Conservation (phyloP, 2,329 filamentous ascomycete genomes). For the Fonsecaea monophora region DNA sequence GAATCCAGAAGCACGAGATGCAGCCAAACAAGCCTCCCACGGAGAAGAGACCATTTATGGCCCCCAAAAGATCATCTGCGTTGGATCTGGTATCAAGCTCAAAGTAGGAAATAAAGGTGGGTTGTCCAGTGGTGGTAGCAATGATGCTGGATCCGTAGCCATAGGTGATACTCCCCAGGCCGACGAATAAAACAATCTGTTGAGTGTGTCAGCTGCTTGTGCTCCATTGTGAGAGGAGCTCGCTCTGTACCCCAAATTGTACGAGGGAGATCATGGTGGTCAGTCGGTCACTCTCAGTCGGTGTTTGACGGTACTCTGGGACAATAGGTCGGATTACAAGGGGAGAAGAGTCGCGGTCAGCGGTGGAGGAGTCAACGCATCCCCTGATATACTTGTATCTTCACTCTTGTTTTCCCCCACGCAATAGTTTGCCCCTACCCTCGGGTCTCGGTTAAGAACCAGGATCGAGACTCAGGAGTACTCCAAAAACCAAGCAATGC, state of each 20-base stretch:
- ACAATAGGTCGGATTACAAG: background rate
- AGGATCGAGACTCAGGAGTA: background rate
- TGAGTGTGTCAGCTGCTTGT: background rate
- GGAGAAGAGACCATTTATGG: conserved; percentile 21
- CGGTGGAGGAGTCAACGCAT: background rate
- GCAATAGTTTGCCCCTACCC: background rate
- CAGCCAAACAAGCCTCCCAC: conserved; percentile 38
- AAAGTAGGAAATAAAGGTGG: conserved; percentile 49
- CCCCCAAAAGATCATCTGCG: conserved; percentile 49
- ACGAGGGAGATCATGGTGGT: background rate
- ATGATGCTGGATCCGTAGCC: conserved; percentile 47
- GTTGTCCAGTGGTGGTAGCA: conserved; percentile 54
- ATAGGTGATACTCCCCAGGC: conserved; percentile 27
- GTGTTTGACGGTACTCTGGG: background rate
- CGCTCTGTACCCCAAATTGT: background rate
- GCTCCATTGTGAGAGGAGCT: background rate
- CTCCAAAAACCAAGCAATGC: background rate
- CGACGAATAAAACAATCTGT: conserved; percentile 8
- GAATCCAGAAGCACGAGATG: conserved; percentile 46
- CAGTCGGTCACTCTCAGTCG: background rate
- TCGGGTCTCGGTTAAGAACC: conserved; percentile 2
- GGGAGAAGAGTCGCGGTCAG: background rate
- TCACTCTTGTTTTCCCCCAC: background rate
- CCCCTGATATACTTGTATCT: background rate
- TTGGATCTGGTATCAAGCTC: conserved; percentile 42